These are phyloP conservation scores for Paratrypanosoma confusum DNA, from an alignment of 208 protist species.

Conservation along the genomic window DNA sequence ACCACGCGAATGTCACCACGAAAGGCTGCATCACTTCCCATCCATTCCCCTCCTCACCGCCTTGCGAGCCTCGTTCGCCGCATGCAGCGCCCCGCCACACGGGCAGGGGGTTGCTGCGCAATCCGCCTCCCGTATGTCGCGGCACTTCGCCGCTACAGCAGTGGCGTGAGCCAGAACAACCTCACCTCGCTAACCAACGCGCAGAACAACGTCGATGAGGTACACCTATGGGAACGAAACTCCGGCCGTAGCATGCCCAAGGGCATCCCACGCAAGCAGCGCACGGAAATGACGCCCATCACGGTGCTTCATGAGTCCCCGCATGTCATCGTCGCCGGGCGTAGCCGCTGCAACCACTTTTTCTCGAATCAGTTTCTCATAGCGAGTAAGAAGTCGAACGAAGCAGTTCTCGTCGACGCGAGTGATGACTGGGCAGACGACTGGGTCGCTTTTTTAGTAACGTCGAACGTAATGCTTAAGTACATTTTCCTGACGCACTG, in stretches of 20 bases:
- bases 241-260: slow-evolving; percentile 15
- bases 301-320: slow-evolving; percentile 72
- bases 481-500: slow-evolving; percentile 84
- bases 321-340: slow-evolving; percentile 58
- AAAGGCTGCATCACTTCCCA: too few relatives aligned
- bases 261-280: slow-evolving; percentile 61
- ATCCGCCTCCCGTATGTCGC: too few relatives aligned
- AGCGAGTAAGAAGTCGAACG: slow-evolving; percentile 46
- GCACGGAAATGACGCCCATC: slow-evolving; percentile 55
- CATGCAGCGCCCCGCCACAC: too few relatives aligned
- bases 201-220: slow-evolving; percentile 53
- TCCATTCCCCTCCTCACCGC: too few relatives aligned
- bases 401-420: slow-evolving; percentile 77
- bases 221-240: slow-evolving; percentile 67
- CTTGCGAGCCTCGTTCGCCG: too few relatives aligned
- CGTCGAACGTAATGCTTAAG: slow-evolving; percentile 42
- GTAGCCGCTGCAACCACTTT: slow-evolving; percentile 78
- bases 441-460: slow-evolving; percentile 70
- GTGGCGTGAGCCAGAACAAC: too few relatives aligned
- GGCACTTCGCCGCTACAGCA: too few relatives aligned
- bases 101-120: too few relatives aligned
- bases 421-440: slow-evolving; percentile 86
- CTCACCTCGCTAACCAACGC: slow-evolving; percentile 78
- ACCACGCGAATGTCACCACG: too few relatives aligned
- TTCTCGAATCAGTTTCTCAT: slow-evolving; percentile 78